Evolutionary conservation across 2,329 filamentous ascomycete species (phyloP).

Genomic region (Botrytis fabae): DNA sequence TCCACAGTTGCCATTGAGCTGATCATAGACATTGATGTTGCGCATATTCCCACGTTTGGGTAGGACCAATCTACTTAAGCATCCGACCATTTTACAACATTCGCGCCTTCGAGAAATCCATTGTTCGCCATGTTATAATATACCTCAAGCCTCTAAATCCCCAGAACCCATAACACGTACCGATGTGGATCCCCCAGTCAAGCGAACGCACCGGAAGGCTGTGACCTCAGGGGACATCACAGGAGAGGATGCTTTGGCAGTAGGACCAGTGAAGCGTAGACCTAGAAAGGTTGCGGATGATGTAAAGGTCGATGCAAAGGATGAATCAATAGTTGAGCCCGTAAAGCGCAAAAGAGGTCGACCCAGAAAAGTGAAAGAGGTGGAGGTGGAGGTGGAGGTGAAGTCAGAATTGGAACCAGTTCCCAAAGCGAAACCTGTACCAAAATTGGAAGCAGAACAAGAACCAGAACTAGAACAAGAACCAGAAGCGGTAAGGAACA

Average conservation of each 20-base stretch:
- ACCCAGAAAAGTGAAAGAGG: neutral
- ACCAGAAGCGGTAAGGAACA: neutral
- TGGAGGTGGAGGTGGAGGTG: neutral
- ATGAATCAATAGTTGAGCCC: neutral
- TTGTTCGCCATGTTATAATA: neutral
- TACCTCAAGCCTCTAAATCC: neutral
- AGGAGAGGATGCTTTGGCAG: neutral
- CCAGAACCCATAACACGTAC: neutral
- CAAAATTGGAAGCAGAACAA: neutral
- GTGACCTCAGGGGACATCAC: neutral
- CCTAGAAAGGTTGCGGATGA: neutral
- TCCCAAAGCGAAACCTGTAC: neutral
- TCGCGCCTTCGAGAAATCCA: neutral
- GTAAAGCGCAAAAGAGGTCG: neutral
- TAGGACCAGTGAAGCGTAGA: neutral
- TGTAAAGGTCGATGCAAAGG: neutral
- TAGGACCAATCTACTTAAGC: constrained; percentile 25
- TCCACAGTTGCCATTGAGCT: neutral
- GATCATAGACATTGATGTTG: constrained; percentile 31
- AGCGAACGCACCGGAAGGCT: constrained; percentile 11
- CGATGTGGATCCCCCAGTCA: neutral
- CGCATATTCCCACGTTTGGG: constrained; percentile 24
- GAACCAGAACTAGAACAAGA: neutral
- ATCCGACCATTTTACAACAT: neutral
- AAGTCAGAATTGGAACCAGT: neutral